Conservation (phyloP, 257 asterid species). For the Striga asiatica region DNA sequence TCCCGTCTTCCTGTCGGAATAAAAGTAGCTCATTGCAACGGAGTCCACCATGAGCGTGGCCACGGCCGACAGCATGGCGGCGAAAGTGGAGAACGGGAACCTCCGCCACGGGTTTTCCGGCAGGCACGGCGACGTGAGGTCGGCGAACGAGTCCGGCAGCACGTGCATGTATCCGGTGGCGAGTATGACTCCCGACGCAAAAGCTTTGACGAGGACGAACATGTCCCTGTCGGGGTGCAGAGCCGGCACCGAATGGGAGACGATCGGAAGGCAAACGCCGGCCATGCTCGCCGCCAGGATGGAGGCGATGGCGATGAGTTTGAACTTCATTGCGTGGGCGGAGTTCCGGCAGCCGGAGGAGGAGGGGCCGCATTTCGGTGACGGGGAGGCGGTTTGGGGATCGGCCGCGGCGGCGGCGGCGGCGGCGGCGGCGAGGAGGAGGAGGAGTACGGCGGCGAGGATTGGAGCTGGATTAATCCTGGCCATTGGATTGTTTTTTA, state of each 20-base stretch:
- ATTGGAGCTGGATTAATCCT: background rate
- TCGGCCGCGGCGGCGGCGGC: background rate
- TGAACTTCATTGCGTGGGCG: constrained; percentile 17
- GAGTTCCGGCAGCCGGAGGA: constrained; percentile 10
- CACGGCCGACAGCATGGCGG: constrained; percentile 32
- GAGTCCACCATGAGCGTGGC: constrained; percentile 30
- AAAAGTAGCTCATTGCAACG: constrained; percentile 26
- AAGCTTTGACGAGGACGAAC: constrained; percentile 30
- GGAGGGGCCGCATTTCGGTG: constrained; percentile 5
- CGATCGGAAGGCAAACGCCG: constrained; percentile 28
- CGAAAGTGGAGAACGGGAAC: constrained; percentile 31
- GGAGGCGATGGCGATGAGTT: constrained; percentile 24
- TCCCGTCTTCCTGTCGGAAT: no score
- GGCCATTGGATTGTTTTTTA: background rate
- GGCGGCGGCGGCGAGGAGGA: background rate
- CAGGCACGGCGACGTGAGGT: constrained; percentile 23
- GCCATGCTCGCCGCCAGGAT: constrained; percentile 26
- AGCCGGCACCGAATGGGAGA: constrained; percentile 17
- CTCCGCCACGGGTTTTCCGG: constrained; percentile 29
- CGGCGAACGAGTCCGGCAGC: constrained; percentile 29
- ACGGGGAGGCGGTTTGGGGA: background rate
- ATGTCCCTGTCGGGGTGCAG: constrained; percentile 21
- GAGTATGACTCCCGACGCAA: constrained; percentile 31
- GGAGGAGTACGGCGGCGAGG: background rate
- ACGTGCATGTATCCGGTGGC: constrained; percentile 43